Base-by-base conservation (phyloP, 306 rosid genomes). In the Vigna angularis region DNA sequence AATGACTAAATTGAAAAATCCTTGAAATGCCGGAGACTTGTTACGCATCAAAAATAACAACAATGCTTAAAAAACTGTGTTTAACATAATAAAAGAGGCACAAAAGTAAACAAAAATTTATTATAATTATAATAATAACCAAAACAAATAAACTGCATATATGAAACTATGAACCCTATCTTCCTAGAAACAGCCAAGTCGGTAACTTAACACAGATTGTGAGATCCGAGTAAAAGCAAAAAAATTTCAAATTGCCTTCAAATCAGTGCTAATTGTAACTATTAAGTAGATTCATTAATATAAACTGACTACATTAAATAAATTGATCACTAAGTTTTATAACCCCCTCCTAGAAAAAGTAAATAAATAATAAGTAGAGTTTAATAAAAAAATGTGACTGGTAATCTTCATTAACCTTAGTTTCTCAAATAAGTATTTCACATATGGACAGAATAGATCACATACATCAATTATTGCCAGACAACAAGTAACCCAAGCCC, bases 401-500 rank as follows among this genome's bases (percentile, higher is more conserved):
- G 32, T 10, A 0, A 62, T 32, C 70, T 32, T 63, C 67, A 55
- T 38, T 55, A 70, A 18, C 66, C 73, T 0, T 16, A n/a, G 24
- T 45, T 48, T 77, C 14, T 64, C 52, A 47, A 48, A 73, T 71
- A 77, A 45, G 26, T 53, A 67, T 36, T 30, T 73, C 48, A 28
- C 34, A 73, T 53, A 17, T 6, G 15, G 66, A 68, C 63, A 40
- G 30, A 62, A 55, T 3, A 40, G 20, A 76, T 36, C 58, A 58
- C 50, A 68, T 75, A 20, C 16, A 66, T 30, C 24, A 34, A n/a
- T 47, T 48, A 26, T 62, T 63, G 49, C 32, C 40, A 51, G 67
- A 45, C 57, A 52, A 78, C 40, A 61, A 70, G 30, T 40, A 56
- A 32, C 9, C 45, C 47, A 34, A 12, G 13, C 1, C 36, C 10